Percentiles rank a stretch among this genome's conserved stretches.
Evolutionary conservation across 192 early-diverging fungal genomes (phyloP).

Genomic region (Cetraspora pellucida): DNA sequence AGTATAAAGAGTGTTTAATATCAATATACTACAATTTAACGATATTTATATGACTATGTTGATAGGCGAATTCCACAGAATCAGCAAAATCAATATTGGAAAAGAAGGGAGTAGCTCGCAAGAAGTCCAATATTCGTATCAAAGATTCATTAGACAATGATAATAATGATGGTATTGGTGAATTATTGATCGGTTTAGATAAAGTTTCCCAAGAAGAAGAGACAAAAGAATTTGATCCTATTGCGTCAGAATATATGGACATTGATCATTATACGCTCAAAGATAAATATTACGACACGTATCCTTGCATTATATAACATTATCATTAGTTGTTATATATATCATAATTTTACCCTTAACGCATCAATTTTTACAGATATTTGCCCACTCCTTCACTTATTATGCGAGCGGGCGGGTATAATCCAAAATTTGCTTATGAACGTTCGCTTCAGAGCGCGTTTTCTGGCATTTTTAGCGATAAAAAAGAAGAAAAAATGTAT

Average conservation of each 20-base stretch:
- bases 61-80: constrained; percentile 38
- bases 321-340: neutral
- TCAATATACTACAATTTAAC: neutral
- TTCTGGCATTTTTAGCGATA: constrained; percentile 21
- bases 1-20: neutral
- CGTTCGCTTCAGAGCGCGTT: constrained; percentile 28
- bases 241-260: constrained; percentile 22
- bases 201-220: neutral
- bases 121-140: neutral
- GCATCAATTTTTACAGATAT: neutral
- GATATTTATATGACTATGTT: neutral
- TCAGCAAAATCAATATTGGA: constrained; percentile 36
- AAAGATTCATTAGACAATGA: constrained; percentile 6
- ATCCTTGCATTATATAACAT: neutral
- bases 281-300: constrained; percentile 33
- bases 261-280: constrained; percentile 14
- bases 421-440: constrained; percentile 15
- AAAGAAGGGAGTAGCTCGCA: neutral
- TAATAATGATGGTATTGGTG: neutral
- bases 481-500: neutral
- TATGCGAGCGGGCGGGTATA: constrained; percentile 15
- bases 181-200: constrained; percentile 2
- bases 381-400: neutral
- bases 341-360: neutral
- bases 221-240: constrained; percentile 16